These are phyloP conservation scores for Cytospora mali DNA, from an alignment of 2,329 filamentous ascomycete species.

Conservation along the genomic window DNA sequence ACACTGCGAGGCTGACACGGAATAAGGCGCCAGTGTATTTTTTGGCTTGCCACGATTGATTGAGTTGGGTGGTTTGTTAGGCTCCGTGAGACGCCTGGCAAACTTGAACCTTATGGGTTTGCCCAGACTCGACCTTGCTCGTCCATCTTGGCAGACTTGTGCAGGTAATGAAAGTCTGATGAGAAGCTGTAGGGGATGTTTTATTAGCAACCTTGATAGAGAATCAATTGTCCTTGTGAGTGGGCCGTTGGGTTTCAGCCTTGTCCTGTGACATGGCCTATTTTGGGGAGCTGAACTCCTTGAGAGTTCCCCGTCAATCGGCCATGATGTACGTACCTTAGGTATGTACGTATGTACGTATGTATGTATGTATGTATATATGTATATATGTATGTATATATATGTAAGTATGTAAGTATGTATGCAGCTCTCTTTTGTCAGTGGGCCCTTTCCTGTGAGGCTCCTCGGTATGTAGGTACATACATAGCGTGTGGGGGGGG, in stretches of 20 bases:
- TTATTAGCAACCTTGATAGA: too few species aligned
- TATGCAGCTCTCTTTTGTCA: not conserved
- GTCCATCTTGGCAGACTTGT: not conserved
- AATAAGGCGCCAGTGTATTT: too few species aligned
- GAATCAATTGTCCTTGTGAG: not conserved
- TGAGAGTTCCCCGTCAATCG: too few species aligned
- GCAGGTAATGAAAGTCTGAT: not conserved
- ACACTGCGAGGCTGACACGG: not conserved
- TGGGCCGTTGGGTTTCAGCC: not conserved
- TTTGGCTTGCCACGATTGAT: not conserved
- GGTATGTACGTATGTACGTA: too few species aligned
- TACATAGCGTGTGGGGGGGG: too few species aligned
- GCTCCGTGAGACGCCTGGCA: not conserved
- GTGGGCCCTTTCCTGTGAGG: not conserved
- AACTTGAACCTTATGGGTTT: too few species aligned
- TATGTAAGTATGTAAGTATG: too few species aligned
- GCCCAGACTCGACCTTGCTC: not conserved
- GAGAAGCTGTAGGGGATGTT: too few species aligned
- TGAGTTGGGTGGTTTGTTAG: not conserved
- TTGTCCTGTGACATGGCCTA: not conserved
- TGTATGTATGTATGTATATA: too few species aligned
- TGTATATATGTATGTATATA: too few species aligned
- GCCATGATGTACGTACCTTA: too few species aligned
- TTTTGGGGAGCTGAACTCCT: not conserved
- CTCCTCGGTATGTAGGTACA: not conserved